phyloP scores from a whole-genome alignment of 1,284 basidiomycete genomes.

The Rhodotorula glutinis region DNA sequence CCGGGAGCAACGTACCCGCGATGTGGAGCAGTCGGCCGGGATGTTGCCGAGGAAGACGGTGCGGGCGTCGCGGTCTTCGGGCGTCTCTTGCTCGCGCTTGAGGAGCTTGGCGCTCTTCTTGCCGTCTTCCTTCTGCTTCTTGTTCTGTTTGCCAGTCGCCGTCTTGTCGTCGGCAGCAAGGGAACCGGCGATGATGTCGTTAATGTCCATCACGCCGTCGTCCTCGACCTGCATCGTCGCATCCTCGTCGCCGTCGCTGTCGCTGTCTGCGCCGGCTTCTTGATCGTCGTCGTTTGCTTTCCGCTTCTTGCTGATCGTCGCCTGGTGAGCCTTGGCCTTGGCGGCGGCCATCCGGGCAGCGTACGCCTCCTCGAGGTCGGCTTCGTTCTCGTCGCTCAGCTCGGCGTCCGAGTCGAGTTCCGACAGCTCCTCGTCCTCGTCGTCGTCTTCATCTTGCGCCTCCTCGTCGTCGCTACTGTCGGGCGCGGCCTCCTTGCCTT shows the following conservation, averaged over 20 bases:
- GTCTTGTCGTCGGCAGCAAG: slow-evolving; percentile 27
- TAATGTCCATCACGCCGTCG: slow-evolving; percentile 41
- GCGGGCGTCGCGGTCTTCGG: slow-evolving; percentile 66
- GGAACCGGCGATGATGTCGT: slow-evolving; percentile 48
- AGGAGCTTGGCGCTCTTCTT: slow-evolving; percentile 26
- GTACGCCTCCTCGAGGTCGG: slow-evolving; percentile 36
- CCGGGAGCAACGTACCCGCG: slow-evolving; percentile 63
- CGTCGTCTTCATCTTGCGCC: slow-evolving; percentile 4
- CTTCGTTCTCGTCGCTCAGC: slow-evolving; percentile 31
- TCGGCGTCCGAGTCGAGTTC: slow-evolving; percentile 34
- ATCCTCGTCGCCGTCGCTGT: slow-evolving; percentile 12
- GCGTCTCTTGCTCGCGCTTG: slow-evolving; percentile 41
- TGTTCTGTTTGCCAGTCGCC: slow-evolving; percentile 34
- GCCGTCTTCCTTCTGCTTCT: slow-evolving; percentile 33
- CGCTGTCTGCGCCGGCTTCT: slow-evolving; percentile 13
- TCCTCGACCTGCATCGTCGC: slow-evolving; percentile 38
- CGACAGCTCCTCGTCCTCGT: slow-evolving; percentile 21
- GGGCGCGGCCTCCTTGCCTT: neutral
- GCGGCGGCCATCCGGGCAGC: slow-evolving; percentile 31
- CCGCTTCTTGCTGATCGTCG: slow-evolving; percentile 17
- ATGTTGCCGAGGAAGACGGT: slow-evolving; percentile 95
- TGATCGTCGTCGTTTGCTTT: slow-evolving; percentile 20
- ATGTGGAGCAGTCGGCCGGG: slow-evolving; percentile 68
- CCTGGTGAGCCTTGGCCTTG: slow-evolving; percentile 22
- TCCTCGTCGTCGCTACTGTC: neutral